Evolutionary conservation across 2,329 filamentous ascomycete species (phyloP).

Genomic region (Cadophora luteo-olivacea): DNA sequence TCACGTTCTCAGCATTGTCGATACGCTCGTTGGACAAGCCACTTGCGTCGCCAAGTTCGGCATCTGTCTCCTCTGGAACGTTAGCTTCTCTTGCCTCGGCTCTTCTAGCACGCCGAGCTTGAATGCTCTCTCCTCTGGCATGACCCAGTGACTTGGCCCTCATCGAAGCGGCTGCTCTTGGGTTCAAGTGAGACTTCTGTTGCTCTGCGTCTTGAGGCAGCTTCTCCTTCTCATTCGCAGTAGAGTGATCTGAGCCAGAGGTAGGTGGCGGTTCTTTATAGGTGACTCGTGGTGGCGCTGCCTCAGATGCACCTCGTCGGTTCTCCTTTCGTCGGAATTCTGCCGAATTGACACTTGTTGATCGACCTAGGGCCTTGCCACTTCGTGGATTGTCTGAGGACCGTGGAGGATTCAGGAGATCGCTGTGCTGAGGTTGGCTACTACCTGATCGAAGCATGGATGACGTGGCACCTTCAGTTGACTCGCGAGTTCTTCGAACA

Average conservation of each 20-base stretch:
- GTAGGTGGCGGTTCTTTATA: slow-evolving; percentile 73
- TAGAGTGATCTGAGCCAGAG: slow-evolving; percentile 81
- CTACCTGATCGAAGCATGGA: slow-evolving; percentile 60
- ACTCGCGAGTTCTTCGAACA: slow-evolving; percentile 68
- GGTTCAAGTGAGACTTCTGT: slow-evolving; percentile 57
- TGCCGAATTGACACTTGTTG: slow-evolving; percentile 89
- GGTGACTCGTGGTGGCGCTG: slow-evolving; percentile 55
- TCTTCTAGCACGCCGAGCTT: slow-evolving; percentile 77
- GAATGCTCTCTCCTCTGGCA: slow-evolving; percentile 88
- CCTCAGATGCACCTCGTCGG: slow-evolving; percentile 60
- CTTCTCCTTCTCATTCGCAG: slow-evolving; percentile 54
- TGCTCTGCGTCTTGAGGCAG: slow-evolving; percentile 49
- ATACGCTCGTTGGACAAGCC: slow-evolving; percentile 66
- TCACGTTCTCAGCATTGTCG: slow-evolving; percentile 78
- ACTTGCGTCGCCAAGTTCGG: slow-evolving; percentile 71
- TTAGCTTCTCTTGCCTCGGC: slow-evolving; percentile 77
- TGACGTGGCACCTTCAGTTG: slow-evolving; percentile 53
- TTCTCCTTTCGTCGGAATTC: slow-evolving; percentile 74
- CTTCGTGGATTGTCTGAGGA: slow-evolving; percentile 65
- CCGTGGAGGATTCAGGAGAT: slow-evolving; percentile 76
- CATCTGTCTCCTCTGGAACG: slow-evolving; percentile 89
- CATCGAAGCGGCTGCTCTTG: slow-evolving; percentile 64
- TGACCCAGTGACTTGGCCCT: slow-evolving; percentile 90
- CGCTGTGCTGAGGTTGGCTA: slow-evolving; percentile 76
- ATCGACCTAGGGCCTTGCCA: slow-evolving; percentile 78